A percentile compares a stretch with the other conserved stretches of the same genome.
These are phyloP conservation scores for Tetradesmus obliquus DNA, from an alignment of 139 green algal species.

Conservation along the genomic window DNA sequence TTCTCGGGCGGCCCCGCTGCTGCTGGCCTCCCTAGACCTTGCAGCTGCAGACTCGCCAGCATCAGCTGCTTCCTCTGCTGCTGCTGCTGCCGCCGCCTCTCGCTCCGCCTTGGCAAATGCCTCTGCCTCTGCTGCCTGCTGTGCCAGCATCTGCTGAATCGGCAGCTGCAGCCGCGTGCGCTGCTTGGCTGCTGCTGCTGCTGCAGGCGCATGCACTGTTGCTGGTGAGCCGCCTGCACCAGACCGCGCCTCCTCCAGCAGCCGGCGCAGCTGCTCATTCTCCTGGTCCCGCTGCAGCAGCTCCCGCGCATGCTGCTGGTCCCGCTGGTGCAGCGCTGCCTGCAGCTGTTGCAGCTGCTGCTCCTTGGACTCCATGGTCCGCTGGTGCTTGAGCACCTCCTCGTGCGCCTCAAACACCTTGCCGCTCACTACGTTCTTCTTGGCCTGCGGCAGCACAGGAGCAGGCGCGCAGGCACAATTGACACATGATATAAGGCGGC, in stretches of 20 bases:
- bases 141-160: constrained; percentile 37
- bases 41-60: background rate
- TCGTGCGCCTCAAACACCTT: constrained; percentile 75
- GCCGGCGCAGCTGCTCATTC: constrained; percentile 20
- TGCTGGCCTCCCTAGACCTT: background rate
- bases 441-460: constrained; percentile 51
- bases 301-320: background rate
- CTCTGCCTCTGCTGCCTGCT: constrained; percentile 10
- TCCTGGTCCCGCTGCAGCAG: constrained; percentile 5
- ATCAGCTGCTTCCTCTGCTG: constrained; percentile 7
- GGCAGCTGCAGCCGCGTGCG: constrained; percentile 29
- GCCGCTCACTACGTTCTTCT: constrained; percentile 74
- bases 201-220: background rate
- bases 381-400: constrained; percentile 49
- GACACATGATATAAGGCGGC: too few species aligned
- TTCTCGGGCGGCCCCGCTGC: background rate
- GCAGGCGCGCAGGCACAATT: background rate
- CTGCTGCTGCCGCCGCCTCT: background rate
- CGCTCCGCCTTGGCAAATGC: background rate
- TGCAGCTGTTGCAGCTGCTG: constrained; percentile 40
- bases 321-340: background rate
- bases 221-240: constrained; percentile 26
- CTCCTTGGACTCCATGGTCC: constrained; percentile 13
- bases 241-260: constrained; percentile 18
- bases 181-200: background rate